Evolutionary conservation across 2,329 filamentous ascomycete species (phyloP).

Genomic region (Elsinoe batatas): DNA sequence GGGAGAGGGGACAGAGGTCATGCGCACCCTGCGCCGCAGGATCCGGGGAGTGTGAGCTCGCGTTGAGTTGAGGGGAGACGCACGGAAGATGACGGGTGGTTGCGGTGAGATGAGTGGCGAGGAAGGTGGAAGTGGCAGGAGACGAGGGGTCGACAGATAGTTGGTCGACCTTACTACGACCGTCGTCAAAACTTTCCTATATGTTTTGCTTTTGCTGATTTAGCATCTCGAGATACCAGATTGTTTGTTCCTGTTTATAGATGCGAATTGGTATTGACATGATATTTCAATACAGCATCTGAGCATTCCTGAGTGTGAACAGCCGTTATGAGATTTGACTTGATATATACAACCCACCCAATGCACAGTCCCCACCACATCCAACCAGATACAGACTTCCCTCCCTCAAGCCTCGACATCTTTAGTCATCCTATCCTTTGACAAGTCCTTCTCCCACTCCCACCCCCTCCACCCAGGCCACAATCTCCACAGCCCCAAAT

Average conservation of each 20-base stretch:
- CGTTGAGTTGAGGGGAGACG: neutral
- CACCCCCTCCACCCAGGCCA: constrained; percentile 7
- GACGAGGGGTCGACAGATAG: neutral
- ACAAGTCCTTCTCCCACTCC: constrained; percentile 10
- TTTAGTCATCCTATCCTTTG: neutral
- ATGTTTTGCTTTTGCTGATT: neutral
- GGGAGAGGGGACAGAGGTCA: constrained; percentile 12
- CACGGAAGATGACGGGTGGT: neutral
- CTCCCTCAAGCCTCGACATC: constrained; percentile 8
- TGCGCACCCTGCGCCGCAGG: neutral
- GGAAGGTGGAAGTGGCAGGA: neutral
- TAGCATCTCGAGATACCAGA: constrained; percentile 9
- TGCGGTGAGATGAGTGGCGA: neutral
- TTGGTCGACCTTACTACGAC: neutral
- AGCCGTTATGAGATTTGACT: too few species aligned
- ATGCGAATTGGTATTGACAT: constrained; percentile 4
- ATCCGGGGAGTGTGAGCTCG: constrained; percentile 6
- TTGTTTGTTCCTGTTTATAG: neutral
- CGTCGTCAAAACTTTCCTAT: neutral
- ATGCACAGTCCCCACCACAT: neutral
- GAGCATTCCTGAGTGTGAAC: too few species aligned
- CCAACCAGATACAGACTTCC: neutral
- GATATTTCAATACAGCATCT: neutral
- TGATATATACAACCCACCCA: neutral
- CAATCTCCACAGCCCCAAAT: constrained; percentile 23